Percentiles rank a stretch among this genome's conserved stretches.
These are phyloP conservation scores for Moelleriella libera DNA, from an alignment of 2,329 filamentous ascomycete species.

Conservation along the genomic window DNA sequence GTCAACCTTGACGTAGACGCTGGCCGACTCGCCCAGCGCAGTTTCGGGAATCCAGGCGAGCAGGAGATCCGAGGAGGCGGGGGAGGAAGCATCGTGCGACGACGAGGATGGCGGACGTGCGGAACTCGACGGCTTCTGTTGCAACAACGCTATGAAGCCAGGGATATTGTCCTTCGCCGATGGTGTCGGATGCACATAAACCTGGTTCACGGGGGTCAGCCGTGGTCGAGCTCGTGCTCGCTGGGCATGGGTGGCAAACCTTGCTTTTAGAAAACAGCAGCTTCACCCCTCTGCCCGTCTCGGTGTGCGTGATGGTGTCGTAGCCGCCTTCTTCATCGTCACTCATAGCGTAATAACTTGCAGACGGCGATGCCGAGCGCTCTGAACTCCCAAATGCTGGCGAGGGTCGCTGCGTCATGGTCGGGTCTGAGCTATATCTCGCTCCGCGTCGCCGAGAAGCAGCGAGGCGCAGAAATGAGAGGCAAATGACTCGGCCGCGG, in stretches of 20 bases:
- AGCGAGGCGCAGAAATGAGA: too few relatives aligned
- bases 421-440: neutral
- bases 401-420: neutral
- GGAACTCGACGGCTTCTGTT: slow-evolving; percentile 55
- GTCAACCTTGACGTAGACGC: slow-evolving; percentile 92
- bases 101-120: slow-evolving; percentile 20
- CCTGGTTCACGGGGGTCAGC: slow-evolving; percentile 31
- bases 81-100: slow-evolving; percentile 20
- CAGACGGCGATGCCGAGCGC: slow-evolving; percentile 7
- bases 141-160: slow-evolving; percentile 82
- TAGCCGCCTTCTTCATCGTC: slow-evolving; percentile 95
- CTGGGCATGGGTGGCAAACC: slow-evolving; percentile 27
- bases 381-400: neutral
- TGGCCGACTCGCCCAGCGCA: slow-evolving; percentile 69
- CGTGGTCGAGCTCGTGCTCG: neutral
- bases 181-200: slow-evolving; percentile 90
- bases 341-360: slow-evolving; percentile 51
- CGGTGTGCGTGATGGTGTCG: slow-evolving; percentile 75
- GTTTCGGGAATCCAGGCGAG: slow-evolving; percentile 91
- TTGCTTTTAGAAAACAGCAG: slow-evolving; percentile 95
- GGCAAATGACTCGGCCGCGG: too few relatives aligned
- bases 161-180: slow-evolving; percentile 92
- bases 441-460: too few relatives aligned
- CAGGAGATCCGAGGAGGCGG: slow-evolving; percentile 58
- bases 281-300: slow-evolving; percentile 73